These are phyloP conservation scores for Lyophyllum semitale DNA, from an alignment of 768 basidiomycete species.

Conservation along the genomic window DNA sequence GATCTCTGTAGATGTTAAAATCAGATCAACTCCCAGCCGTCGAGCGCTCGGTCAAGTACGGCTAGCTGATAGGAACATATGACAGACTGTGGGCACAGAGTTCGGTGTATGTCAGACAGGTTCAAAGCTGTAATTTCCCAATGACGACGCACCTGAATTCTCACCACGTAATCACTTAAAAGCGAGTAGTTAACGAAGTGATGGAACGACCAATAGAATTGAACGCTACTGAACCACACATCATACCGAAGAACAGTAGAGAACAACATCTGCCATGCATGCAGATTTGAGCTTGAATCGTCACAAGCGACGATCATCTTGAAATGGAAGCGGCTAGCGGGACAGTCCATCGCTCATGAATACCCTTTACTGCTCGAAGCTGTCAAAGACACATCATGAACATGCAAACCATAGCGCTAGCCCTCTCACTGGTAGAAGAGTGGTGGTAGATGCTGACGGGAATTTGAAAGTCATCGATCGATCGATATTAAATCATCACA, in stretches of 20 bases:
- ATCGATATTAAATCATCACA: not conserved
- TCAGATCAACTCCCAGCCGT: not conserved
- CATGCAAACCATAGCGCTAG: not conserved
- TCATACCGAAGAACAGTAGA: constrained; percentile 1
- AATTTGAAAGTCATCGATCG: not conserved
- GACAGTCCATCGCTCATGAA: not conserved
- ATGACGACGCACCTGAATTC: constrained; percentile 11
- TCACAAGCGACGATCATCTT: not conserved
- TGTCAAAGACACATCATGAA: not conserved
- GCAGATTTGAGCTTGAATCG: not conserved
- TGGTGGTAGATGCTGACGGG: not conserved
- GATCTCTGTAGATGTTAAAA: not conserved
- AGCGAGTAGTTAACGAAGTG: constrained; percentile 4
- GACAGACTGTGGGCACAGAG: not conserved
- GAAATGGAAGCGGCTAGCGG: not conserved
- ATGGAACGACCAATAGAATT: constrained; percentile 6
- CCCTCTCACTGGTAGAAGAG: not conserved
- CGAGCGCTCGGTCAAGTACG: not conserved
- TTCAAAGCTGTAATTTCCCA: not conserved
- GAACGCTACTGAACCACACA: constrained; percentile 10
- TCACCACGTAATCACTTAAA: not conserved
- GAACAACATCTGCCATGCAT: constrained; percentile 4
- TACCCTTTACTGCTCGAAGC: not conserved
- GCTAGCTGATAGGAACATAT: not conserved
- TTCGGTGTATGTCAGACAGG: not conserved